Evolutionary conservation across 306 rosid genomes (phyloP), one percentile per base, ranked within the genome.

Genomic region (Rubus idaeus): DNA sequence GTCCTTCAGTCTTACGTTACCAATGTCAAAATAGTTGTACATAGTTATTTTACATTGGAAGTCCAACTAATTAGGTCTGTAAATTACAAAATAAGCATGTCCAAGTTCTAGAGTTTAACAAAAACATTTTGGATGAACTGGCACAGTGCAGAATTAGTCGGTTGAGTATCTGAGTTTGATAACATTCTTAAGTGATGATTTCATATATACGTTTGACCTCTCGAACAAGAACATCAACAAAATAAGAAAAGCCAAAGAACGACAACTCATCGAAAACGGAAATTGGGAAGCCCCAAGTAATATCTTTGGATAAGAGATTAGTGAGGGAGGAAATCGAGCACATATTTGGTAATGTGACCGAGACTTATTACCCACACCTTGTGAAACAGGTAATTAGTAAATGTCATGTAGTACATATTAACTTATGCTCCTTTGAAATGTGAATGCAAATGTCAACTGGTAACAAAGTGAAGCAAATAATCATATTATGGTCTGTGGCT

Each of bases 361-460:
- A 30, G 35, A 30, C 35, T 30, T 30, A 30, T 30, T 26, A 26
- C 30, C 30, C 30, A 26, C 30, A 30, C 35, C 35, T 30, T 30
- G 53, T 49, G 16, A 49, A 10, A 49, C 53, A 10, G 1, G 53
- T 49, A 13, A 10, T 49, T 49, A 10, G 53, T 49, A 56, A 55
- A 55, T 55, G 60, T 55, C 5, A n/a, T 18, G 61, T 6, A 1
- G 23, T 55, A 20, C 30, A n/a, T 55, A n/a, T n/a, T 16, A 16
- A 18, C 6, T 21, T 58, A 14, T 4, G 1, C 14, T 62, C 12
- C 12, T 14, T 63, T 13, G 20, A 37, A 37, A 63, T 63, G 45
- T 14, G 20, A 63, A 63, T 37, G 45, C 68, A 13, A 63, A 37
- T 37, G 68, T 63, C 45, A 63, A 63, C 68, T 37, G 68, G 46